phyloP scores from a whole-genome alignment of 1,139 yeast species.

The Blastobotrys aristatus region DNA sequence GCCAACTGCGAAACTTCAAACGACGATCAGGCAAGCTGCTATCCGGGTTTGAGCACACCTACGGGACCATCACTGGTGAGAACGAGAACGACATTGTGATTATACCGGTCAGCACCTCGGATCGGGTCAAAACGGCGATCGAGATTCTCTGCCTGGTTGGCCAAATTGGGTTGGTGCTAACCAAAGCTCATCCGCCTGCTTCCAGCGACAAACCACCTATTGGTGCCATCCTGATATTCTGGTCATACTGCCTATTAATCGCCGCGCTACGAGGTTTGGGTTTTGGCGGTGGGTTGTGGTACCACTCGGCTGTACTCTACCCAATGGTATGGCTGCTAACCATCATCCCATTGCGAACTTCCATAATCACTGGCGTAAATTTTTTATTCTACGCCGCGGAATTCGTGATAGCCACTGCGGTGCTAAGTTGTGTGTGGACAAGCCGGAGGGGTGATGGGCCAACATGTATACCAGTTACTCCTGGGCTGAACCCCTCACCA shows the following conservation, averaged over 20 bases:
- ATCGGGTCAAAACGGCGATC: not conserved
- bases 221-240: not conserved
- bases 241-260: conserved; percentile 1
- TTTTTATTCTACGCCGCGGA: not conserved
- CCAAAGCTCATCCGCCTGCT: not conserved
- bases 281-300: conserved; percentile 45
- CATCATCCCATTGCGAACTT: not conserved
- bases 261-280: not conserved
- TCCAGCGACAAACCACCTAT: not conserved
- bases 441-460: conserved; percentile 1
- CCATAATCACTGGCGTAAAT: not conserved
- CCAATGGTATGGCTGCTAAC: conserved; percentile 12
- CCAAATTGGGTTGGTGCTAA: not conserved
- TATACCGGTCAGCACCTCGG: not conserved
- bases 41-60: conserved; percentile 3
- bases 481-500: not conserved
- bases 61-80: not conserved
- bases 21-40: not conserved
- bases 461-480: not conserved
- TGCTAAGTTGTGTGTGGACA: not conserved
- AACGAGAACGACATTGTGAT: not conserved
- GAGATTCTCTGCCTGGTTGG: not conserved
- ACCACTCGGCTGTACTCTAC: conserved; percentile 57
- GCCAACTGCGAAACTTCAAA: not conserved
- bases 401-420: not conserved